Conservation (phyloP, 2,329 filamentous ascomycete genomes). For the Uncinocarpus reesii region DNA sequence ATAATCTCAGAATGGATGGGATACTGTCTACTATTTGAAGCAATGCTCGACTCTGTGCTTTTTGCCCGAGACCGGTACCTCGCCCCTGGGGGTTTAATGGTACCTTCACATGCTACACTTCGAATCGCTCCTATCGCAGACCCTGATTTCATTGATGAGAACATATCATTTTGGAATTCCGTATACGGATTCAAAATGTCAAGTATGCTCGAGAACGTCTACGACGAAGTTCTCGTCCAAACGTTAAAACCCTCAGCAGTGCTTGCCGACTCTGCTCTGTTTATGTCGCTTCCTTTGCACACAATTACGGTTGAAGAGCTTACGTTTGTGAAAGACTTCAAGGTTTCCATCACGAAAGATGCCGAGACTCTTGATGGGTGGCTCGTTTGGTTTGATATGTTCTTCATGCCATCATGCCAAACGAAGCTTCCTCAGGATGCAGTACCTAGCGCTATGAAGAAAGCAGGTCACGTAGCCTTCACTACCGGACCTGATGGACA, state of each 20-base stretch:
- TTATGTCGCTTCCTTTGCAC: constrained; percentile 68
- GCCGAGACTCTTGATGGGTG: constrained; percentile 71
- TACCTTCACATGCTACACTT: constrained; percentile 74
- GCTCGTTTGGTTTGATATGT: constrained; percentile 87
- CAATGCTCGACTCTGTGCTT: constrained; percentile 88
- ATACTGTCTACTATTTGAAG: constrained; percentile 84
- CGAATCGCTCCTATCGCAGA: constrained; percentile 73
- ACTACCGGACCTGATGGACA: constrained; percentile 70
- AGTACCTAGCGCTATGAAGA: constrained; percentile 50
- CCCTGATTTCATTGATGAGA: constrained; percentile 63
- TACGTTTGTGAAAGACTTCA: constrained; percentile 61
- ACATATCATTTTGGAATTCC: constrained; percentile 76
- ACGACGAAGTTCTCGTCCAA: constrained; percentile 71
- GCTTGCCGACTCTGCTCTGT: constrained; percentile 48
- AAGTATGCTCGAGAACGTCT: constrained; percentile 73
- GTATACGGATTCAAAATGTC: constrained; percentile 94
- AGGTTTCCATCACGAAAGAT: constrained; percentile 50
- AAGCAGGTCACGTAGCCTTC: constrained; percentile 61
- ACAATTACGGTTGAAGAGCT: constrained; percentile 61
- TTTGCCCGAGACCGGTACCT: constrained; percentile 82
- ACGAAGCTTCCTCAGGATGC: constrained; percentile 44
- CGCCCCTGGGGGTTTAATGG: constrained; percentile 66
- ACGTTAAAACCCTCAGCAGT: constrained; percentile 51
- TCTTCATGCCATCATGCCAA: constrained; percentile 60
- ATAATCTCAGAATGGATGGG: constrained; percentile 99